Evolutionary conservation across 192 early-diverging fungal species (phyloP), one percentile per base, ranked within the genome.

Genomic region (Chytriomyces sp.): DNA sequence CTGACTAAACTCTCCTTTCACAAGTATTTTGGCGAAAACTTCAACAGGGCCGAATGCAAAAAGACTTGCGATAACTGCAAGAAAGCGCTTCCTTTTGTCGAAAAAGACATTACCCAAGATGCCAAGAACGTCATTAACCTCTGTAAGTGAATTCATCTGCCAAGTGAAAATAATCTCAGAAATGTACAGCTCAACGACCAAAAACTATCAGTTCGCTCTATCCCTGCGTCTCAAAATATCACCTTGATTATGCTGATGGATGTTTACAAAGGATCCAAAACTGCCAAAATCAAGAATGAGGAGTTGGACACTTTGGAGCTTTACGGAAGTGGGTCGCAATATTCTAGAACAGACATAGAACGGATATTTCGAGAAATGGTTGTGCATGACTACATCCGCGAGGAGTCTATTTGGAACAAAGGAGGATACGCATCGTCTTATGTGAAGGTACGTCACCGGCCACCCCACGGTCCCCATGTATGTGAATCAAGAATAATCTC

Each of bases 31-130:
- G 94, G 93, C 13, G 96, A 98, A 81, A 79, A 70, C 2, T 95
- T 96, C 79, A 85, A 92, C 48, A 61, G 74, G 0, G n/a, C 60
- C 0, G 60, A 82, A 7, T 98, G 97, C 83, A 70, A 86, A 64
- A 82, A 87, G 47, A 93, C 92, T 0, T 98, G 97, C 75, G 97
- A 98, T 79, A 96, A 96, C 82, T 98, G 97, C 80, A 75, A 83
- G 35, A 75, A 67, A n/a, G 71, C 77, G 44, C 63, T 64, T 20
- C 60, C 68, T 9, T 77, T 61, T n/a, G 67, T 81, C 24, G 69
- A 69, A 9, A 78, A 84, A 44, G 89, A 94, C 75, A 49, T 93
- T 45, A 91, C 89, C 9, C 75, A 79, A 0, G 86, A 89, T 45
- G 84, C 87, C 4, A 76, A 78, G 45, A 72, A 77, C 50, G 79